Evolutionary conservation across 2,329 filamentous ascomycete species (phyloP), one percentile per base, ranked within the genome.

Genomic region (Cordyceps cicadae): DNA sequence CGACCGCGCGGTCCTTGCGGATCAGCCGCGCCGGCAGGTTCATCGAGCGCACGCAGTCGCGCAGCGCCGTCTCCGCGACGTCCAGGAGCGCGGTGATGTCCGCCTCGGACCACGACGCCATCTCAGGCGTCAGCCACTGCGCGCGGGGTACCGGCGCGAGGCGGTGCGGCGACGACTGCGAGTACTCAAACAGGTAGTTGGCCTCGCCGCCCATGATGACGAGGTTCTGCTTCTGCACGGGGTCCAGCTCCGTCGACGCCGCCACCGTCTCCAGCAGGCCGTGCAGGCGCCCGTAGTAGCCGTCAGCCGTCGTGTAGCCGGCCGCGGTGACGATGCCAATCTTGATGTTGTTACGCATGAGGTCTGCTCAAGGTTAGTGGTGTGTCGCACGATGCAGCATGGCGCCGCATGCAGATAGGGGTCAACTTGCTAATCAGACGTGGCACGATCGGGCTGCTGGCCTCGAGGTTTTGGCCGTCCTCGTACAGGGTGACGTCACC

Each of bases 261-360:
- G 84, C 82, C 21, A 97, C 83, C 29, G 90, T 88, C 66, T 96
- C 87, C 1, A 99, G 82, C 0, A 99, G 83, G 1, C 94, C 94
- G 71, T 92, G 86, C 1, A 99, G 83, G 17, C 94, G 88, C 21
- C 84, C 86, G 71, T 96, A 92, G 78, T 99, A 99, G 65, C 86
- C 86, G 59, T 87, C 84, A 5, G 90, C 89, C 43, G 93, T 89
- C 0, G 90, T 93, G 76, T 99, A 99, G 19, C 94, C 94, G 1
- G 94, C 94, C 1, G 94, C 94, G 0, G 94, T 99, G 56, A 99
- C 94, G 69, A 99, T 97, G 55, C 92, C 94, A 66, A 99, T 87
- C 66, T 88, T 89, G 65, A 93, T 89, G 63, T 88, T 87, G 66
- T 87, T 86, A 52, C 80, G 81, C 67, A 99, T 83, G 17, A 99